Base-by-base conservation (phyloP, 2,329 filamentous ascomycete species). In the Pseudogymnoascus sp. region DNA sequence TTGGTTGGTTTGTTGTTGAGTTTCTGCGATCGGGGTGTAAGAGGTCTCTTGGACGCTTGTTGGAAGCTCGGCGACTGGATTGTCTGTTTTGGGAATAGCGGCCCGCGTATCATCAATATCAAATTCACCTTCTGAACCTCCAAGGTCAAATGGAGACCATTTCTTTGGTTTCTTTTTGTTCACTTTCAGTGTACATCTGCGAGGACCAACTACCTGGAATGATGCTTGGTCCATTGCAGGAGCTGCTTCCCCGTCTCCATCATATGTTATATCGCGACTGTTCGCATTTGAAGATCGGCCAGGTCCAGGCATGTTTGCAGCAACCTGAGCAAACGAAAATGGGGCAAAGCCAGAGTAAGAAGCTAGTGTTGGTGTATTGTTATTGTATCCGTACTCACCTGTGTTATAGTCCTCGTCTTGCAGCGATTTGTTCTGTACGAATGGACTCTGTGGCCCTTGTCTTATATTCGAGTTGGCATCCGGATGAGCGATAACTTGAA, bases 81-180 rank as follows among this genome's bases (percentile, higher is more conserved):
- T 36, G 51, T 57, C 51, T 34, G n/a, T 21, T 21, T 36, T 57
- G 21, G 51, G 51, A 57, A 57, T 57, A 57, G 51, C 28, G 51
- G 10, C 51, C 51, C 28, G 25, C n/a, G 28, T 34, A 34, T 13
- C 51, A 57, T 34, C 51, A 34, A 16, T 57, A 57, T 57, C 28
- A 57, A 57, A 13, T 57, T 57, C 51, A 57, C 51, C 51, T 21
- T 57, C 51, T 57, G 51, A 13, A 19, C 51, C 11, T 8, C 51
- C 51, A 57, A 57, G 51, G 51, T 57, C 51, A n/a, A 57, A 57
- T 34, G 51, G 51, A 57, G 28, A 57, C 51, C 51, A 57, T 34
- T 57, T 57, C 51, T 57, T 57, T 6, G 28, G 28, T 57, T 57
- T 57, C 51, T 57, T 57, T 13, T 36, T 54, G 48, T 23, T 57